Conservation (phyloP, 768 basidiomycete genomes). For the Termitomyces sp. region DNA sequence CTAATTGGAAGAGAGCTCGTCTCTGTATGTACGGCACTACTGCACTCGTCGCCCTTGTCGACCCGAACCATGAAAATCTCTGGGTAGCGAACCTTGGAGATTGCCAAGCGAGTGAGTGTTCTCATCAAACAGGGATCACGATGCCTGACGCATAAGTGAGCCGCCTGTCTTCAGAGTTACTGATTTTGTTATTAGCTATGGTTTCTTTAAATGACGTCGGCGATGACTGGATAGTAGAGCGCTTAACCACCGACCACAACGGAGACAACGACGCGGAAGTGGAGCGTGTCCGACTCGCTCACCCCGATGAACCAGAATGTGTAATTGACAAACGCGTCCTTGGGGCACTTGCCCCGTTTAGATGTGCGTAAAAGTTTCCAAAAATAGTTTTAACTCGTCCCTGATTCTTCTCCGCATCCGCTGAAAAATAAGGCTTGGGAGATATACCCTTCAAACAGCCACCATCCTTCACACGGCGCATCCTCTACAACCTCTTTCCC, state of each 20-base stretch:
- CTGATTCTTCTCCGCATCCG: slow-evolving; percentile 3
- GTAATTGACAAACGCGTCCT: slow-evolving; percentile 63
- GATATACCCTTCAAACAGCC: slow-evolving; percentile 73
- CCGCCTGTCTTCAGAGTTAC: neutral
- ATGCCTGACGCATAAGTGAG: neutral
- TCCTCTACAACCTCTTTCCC: slow-evolving; percentile 61
- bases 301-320: slow-evolving; percentile 68
- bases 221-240: slow-evolving; percentile 54
- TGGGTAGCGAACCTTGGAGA: slow-evolving; percentile 83
- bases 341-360: slow-evolving; percentile 72
- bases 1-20: slow-evolving; percentile 59
- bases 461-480: slow-evolving; percentile 59
- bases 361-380: slow-evolving; percentile 45
- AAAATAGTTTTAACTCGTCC: slow-evolving; percentile 10
- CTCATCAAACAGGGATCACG: slow-evolving; percentile 7
- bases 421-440: slow-evolving; percentile 45
- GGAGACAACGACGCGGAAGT: slow-evolving; percentile 65
- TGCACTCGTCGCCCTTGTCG: slow-evolving; percentile 66
- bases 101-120: slow-evolving; percentile 63
- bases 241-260: slow-evolving; percentile 65
- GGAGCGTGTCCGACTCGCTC: slow-evolving; percentile 54
- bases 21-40: slow-evolving; percentile 80
- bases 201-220: slow-evolving; percentile 38
- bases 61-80: slow-evolving; percentile 61
- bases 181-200: slow-evolving; percentile 33